These are phyloP conservation scores for Chrysanthemum makinoi DNA, from an alignment of 129 eudicot genomes.

Conservation along the genomic window DNA sequence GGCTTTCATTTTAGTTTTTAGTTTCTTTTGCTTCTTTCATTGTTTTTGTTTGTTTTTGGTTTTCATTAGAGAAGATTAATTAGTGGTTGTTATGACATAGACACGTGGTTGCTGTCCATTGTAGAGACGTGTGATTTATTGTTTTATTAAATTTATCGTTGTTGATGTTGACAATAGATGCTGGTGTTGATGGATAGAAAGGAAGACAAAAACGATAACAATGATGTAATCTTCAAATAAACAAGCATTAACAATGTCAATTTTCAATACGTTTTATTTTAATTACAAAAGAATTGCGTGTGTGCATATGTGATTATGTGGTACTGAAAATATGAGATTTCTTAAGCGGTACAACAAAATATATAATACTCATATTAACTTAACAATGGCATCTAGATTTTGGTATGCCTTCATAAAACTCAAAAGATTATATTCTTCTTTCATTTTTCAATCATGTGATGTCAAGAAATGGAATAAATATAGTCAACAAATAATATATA, in stretches of 20 bases:
- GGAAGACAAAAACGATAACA: neutral
- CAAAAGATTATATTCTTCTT: conserved; percentile 20
- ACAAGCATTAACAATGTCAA: neutral
- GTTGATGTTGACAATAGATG: neutral
- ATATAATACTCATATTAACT: neutral
- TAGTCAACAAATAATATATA: conserved; percentile 14
- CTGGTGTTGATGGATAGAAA: neutral
- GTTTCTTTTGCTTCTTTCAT: too few relatives aligned
- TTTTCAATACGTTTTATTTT: neutral
- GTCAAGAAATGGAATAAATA: conserved; percentile 23
- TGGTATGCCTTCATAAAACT: conserved; percentile 18
- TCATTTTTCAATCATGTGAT: conserved; percentile 19
- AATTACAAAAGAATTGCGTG: neutral
- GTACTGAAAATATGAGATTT: neutral
- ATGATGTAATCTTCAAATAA: neutral
- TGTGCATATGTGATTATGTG: neutral
- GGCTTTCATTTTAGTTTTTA: too few relatives aligned
- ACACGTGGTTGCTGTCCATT: conserved; percentile 9
- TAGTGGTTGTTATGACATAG: conserved; percentile 15
- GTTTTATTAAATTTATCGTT: neutral
- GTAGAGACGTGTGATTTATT: conserved; percentile 10
- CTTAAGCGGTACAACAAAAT: conserved; percentile 14
- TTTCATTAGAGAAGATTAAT: neutral
- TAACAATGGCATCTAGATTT: neutral
- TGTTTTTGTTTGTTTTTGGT: neutral